phyloP scores from a whole-genome alignment of 148 eudicot species.

The Selenicereus undatus region DNA sequence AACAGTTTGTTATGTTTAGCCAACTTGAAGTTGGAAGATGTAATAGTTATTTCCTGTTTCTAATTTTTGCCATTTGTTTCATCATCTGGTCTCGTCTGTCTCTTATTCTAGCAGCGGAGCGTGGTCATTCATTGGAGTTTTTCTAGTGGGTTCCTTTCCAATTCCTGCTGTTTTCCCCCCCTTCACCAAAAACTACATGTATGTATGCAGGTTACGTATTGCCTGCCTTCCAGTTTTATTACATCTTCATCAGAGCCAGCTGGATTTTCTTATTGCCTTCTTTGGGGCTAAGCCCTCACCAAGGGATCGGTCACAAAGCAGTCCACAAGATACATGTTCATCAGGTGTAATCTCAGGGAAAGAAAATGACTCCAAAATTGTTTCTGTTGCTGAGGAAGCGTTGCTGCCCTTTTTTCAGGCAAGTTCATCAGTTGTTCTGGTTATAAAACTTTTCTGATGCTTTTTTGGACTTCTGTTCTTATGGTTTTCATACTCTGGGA shows the following conservation, averaged over 20 bases:
- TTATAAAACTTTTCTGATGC: neutral
- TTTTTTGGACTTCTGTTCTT: neutral
- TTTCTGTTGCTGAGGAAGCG: conserved; percentile 62
- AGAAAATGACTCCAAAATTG: conserved; percentile 32
- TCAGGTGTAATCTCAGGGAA: conserved; percentile 28
- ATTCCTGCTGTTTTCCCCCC: neutral
- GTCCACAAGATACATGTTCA: conserved; percentile 32
- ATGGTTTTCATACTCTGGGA: too few species aligned
- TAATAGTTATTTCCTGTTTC: neutral
- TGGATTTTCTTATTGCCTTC: conserved; percentile 79
- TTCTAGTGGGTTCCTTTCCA: neutral
- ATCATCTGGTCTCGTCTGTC: neutral
- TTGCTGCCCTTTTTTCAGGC: conserved; percentile 94
- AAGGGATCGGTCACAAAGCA: conserved; percentile 32
- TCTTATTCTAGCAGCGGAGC: neutral
- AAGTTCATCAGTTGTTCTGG: conserved; percentile 24
- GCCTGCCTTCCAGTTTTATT: conserved; percentile 76
- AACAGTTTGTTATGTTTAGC: too few species aligned
- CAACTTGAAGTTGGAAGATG: neutral
- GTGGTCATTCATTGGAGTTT: neutral
- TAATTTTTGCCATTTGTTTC: neutral
- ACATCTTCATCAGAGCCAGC: conserved; percentile 97
- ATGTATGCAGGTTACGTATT: conserved; percentile 53
- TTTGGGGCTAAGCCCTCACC: conserved; percentile 52
- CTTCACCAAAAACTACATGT: neutral